A percentile compares a stretch with the other conserved stretches of the same genome.
Evolutionary conservation across 2,329 filamentous ascomycete genomes (phyloP).

Genomic region (Diaporthe sp.): DNA sequence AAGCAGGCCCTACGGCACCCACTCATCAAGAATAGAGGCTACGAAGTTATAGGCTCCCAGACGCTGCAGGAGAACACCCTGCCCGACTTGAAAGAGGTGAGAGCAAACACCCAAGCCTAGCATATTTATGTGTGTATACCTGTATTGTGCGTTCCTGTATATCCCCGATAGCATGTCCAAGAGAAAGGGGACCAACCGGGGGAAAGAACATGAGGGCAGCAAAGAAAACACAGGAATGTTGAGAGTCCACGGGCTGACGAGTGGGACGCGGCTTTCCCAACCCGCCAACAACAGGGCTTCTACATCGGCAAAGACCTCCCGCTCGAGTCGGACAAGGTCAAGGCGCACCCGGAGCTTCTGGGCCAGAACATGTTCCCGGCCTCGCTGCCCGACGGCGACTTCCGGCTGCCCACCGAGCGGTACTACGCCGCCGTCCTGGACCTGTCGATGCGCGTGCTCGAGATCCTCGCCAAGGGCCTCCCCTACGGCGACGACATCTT

Average conservation of each 20-base stretch:
- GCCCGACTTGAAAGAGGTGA: conserved; percentile 62
- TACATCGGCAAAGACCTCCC: conserved; percentile 58
- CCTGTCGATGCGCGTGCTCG: conserved; percentile 57
- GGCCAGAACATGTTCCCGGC: conserved; percentile 56
- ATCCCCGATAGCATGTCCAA: neutral
- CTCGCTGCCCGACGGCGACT: conserved; percentile 46
- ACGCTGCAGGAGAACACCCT: conserved; percentile 58
- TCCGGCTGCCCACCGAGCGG: conserved; percentile 55
- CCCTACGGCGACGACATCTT: conserved; percentile 58
- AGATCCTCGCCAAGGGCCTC: conserved; percentile 58
- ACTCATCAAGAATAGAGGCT: conserved; percentile 58
- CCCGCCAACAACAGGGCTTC: conserved; percentile 49
- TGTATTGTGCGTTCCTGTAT: neutral
- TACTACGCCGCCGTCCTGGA: conserved; percentile 57
- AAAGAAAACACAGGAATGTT: no score
- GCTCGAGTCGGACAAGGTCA: conserved; percentile 45
- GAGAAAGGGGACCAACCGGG: neutral
- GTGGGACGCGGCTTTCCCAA: neutral
- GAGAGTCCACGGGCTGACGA: conserved; percentile 5
- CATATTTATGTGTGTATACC: neutral
- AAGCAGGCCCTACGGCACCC: conserved; percentile 54
- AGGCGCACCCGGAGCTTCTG: conserved; percentile 57
- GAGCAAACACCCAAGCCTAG: conserved; percentile 3
- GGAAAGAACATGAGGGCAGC: neutral
- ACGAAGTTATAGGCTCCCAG: conserved; percentile 63